Evolutionary conservation across 257 asterid species (phyloP), one percentile per base, ranked within the genome.

Genomic region (Mentha longifolia): DNA sequence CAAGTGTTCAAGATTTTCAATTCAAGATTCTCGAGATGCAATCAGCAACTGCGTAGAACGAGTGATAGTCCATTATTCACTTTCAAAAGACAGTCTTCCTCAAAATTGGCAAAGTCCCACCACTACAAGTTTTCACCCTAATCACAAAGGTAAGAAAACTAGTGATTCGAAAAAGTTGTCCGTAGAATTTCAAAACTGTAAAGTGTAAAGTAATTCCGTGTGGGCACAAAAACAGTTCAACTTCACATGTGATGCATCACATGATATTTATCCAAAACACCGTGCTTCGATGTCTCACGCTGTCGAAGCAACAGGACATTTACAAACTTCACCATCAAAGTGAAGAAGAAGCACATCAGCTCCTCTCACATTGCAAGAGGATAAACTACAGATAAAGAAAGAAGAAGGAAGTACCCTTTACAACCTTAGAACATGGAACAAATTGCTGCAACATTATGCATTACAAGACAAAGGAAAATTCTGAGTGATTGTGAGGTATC

Each of bases 401-500:
- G 57, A 30, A 58, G 20, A 58, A 35, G 54, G 63, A 73, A 20
- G 65, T 46, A 30, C 67, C 74, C 58, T 70, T 42, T 70, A 57
- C 74, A 65, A 43, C 74, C 55, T 59, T 39, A 79, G 62, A 66
- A 65, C 9, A 78, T 61, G 47, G 47, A 67, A 67, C 69, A 64
- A 70, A 49, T 59, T 70, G 47, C 59, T 55, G 19, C 15, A 50
- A 28, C 43, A 64, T 22, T 22, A 9, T 68, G 74, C 66, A 70
- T 65, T 45, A 51, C 31, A 50, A 54, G 83, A 79, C 79, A 81
- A 74, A 66, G 61, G 69, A 60, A 64, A 68, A 69, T 68, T 46
- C 64, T 20, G 55, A 25, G 31, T 71, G 84, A 84, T 70, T 43
- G 80, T 77, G 86, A 81, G 58, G 41, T 79, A 57, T 77, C 85